These are phyloP conservation scores for Elsinoe australis DNA, from an alignment of 2,329 filamentous ascomycete genomes.

Conservation along the genomic window DNA sequence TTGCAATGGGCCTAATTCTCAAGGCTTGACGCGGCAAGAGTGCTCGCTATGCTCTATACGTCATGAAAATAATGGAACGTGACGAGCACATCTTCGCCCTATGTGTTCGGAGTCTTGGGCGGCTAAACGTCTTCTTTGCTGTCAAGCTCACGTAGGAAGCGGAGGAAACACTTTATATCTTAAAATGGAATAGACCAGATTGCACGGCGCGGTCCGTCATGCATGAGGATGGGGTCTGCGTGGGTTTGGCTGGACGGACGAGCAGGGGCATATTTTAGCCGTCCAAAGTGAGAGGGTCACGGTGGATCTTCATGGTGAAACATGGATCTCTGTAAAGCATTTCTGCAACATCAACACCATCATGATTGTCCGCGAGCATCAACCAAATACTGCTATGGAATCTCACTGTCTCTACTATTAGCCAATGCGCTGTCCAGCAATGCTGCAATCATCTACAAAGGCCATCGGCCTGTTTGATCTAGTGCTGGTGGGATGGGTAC, in stretches of 20 bases:
- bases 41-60: no score
- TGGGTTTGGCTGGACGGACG: constrained; percentile 12
- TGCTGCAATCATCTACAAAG: no score
- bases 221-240: constrained; percentile 5
- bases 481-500: no score
- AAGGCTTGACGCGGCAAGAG: no score
- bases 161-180: background rate
- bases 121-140: background rate
- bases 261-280: background rate
- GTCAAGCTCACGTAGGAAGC: background rate
- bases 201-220: background rate
- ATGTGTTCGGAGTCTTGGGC: background rate
- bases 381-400: no score
- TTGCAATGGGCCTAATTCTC: no score
- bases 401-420: no score
- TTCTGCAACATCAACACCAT: no score
- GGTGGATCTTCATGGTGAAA: background rate
- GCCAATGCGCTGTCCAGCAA: no score
- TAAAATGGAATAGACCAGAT: background rate
- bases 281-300: background rate
- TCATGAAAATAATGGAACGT: background rate
- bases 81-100: background rate
- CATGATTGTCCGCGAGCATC: no score
- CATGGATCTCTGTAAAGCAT: no score
- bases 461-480: no score